Evolutionary conservation across 139 green algal species (phyloP), one percentile per base, ranked within the genome.

Genomic region (Desmodesmus armatus): DNA sequence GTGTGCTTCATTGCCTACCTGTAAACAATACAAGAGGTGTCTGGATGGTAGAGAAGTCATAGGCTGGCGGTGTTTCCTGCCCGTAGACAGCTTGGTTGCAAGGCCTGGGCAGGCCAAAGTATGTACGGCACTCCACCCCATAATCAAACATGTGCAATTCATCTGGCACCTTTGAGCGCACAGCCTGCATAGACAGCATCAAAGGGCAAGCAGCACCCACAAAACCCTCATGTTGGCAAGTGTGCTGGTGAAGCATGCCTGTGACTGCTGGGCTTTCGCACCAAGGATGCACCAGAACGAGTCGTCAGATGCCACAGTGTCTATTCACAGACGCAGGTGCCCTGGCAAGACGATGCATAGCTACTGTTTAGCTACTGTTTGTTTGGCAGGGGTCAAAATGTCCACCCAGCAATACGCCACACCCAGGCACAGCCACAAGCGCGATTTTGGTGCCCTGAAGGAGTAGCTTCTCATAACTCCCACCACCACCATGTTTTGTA

Each of bases 1-100:
- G n/a, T n/a, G n/a, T n/a, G 53, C 53, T 0, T 5, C 31, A n/a
- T 72, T 2, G 5, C 41, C 41, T 47, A 91, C 89, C 89, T 23
- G 86, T 88, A 62, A 89, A 88, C 13, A 92, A 35, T 1, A 86
- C 87, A 21, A 92, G 70, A 0, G 73, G 81, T 2, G 67, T 86
- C 27, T 19, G 78, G 27, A 92, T 90, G 47, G 25, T 47, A 6
- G 71, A 82, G 25, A 93, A 78, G 35, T 90, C 78, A 63, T 93
- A 93, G 0, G 5, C 11, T 0, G 89, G 89, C 3, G 89, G 82
- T 7, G 33, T 2, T 2, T 62, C 15, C 62, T 73, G 78, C 40
- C 87, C 89, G 70, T 93, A 93, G 60, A 69, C 37, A 5, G 63
- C 66, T 65, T 89, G 85, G 83, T 93, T 93, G 85, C 89, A 93